phyloP scores from a whole-genome alignment of 495 filamentous ascomycete genomes.

The Cercophora newfieldiana region DNA sequence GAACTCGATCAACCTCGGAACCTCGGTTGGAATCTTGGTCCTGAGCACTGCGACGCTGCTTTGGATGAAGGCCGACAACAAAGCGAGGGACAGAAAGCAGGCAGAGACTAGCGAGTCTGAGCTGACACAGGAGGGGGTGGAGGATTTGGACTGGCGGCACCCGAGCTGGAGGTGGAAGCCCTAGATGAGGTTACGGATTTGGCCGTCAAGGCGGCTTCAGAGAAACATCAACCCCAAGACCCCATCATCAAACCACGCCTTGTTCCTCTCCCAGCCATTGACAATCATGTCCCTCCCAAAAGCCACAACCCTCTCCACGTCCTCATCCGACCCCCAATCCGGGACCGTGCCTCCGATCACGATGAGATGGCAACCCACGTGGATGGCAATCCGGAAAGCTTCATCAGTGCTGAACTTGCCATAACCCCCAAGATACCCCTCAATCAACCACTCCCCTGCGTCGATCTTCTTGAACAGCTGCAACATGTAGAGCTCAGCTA shows the following conservation, averaged over 20 bases:
- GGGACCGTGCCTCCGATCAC: constrained; percentile 15
- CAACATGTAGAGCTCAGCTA: constrained; percentile 17
- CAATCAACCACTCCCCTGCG: constrained; percentile 10
- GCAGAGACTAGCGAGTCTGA: constrained; percentile 38
- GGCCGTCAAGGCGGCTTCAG: too few species aligned
- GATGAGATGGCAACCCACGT: constrained; percentile 16
- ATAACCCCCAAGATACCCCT: constrained; percentile 15
- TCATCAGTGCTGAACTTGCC: background rate
- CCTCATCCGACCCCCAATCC: constrained; percentile 7
- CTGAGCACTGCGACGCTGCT: constrained; percentile 42
- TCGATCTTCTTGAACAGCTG: constrained; percentile 17
- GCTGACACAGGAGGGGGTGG: constrained; percentile 50
- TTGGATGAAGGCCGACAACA: constrained; percentile 62
- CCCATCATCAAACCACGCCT: background rate
- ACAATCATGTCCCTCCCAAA: constrained; percentile 7
- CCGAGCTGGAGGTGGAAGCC: constrained; percentile 44
- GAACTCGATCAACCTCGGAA: constrained; percentile 65
- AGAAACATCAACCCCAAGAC: background rate
- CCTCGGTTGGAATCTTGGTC: constrained; percentile 48
- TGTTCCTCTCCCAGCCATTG: constrained; percentile 4
- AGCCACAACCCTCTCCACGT: constrained; percentile 1
- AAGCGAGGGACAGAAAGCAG: constrained; percentile 49
- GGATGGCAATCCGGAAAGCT: constrained; percentile 11
- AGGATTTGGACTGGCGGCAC: constrained; percentile 67
- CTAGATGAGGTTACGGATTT: too few species aligned